Evolutionary conservation across 306 rosid genomes (phyloP).

Genomic region (Inga oerstediana): DNA sequence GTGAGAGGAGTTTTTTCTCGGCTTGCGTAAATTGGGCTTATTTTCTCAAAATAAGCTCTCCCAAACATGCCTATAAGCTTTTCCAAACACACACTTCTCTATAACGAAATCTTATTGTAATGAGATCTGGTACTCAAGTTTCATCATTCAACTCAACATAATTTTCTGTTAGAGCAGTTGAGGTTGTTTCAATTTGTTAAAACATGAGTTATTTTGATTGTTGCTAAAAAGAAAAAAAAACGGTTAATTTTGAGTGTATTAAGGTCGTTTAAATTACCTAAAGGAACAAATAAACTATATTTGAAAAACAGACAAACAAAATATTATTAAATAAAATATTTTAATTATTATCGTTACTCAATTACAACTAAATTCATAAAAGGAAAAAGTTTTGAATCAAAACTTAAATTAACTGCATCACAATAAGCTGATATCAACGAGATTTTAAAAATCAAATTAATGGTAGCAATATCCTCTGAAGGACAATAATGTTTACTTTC

Average conservation of each 20-base stretch:
- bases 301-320: too few species aligned
- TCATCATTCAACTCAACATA: background rate
- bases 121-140: background rate
- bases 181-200: too few species aligned
- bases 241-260: background rate
- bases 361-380: background rate
- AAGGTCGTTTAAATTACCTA: background rate
- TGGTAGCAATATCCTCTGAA: background rate
- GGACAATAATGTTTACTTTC: background rate
- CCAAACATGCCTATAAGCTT: too few species aligned
- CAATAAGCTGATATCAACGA: background rate
- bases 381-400: background rate
- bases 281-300: background rate
- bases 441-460: background rate
- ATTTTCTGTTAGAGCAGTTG: background rate
- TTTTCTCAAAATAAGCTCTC: too few species aligned
- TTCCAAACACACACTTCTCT: too few species aligned
- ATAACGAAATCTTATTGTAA: background rate
- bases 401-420: background rate
- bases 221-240: background rate
- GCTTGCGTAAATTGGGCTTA: too few species aligned
- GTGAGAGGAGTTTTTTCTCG: too few species aligned
- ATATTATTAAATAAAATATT: background rate
- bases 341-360: background rate
- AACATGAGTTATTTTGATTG: background rate